phyloP scores from a whole-genome alignment of 768 basidiomycete genomes.

The Trametes coccinea region DNA sequence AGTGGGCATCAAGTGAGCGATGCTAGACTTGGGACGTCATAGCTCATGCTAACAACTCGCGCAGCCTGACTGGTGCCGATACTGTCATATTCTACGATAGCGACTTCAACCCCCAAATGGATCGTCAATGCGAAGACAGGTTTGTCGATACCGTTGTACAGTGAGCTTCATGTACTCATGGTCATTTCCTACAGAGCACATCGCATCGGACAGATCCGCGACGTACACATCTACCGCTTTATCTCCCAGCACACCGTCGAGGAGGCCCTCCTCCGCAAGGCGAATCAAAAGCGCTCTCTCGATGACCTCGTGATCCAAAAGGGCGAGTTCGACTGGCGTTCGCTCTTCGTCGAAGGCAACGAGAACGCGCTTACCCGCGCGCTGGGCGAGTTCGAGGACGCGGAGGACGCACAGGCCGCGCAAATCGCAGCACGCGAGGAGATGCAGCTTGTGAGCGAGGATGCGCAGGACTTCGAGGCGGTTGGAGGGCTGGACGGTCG shows the following conservation, averaged over 20 bases:
- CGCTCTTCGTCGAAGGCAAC: constrained; percentile 66
- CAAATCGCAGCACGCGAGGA: constrained; percentile 74
- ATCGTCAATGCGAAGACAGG: constrained; percentile 94
- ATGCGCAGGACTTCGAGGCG: constrained; percentile 77
- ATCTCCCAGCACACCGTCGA: constrained; percentile 90
- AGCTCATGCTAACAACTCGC: constrained; percentile 26
- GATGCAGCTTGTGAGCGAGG: constrained; percentile 70
- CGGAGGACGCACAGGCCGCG: constrained; percentile 83
- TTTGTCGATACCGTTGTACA: constrained; percentile 33
- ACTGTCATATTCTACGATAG: constrained; percentile 98
- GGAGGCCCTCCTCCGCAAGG: constrained; percentile 94
- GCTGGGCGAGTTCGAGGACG: constrained; percentile 84
- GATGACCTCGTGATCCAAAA: constrained; percentile 91
- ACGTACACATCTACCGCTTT: constrained; percentile 96
- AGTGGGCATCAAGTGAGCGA: constrained; percentile 89
- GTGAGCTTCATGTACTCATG: not conserved
- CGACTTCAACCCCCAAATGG: constrained; percentile 98
- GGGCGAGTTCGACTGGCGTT: constrained; percentile 94
- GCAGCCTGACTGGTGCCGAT: constrained; percentile 81
- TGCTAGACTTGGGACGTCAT: not conserved
- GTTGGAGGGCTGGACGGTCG: constrained; percentile 35
- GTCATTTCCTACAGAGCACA: constrained; percentile 65
- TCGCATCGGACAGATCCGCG: constrained; percentile 96
- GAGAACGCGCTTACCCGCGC: constrained; percentile 64
- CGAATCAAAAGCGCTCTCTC: constrained; percentile 94